phyloP scores from a whole-genome alignment of 805 yeast genomes.

The Blastobotrys parvus region DNA sequence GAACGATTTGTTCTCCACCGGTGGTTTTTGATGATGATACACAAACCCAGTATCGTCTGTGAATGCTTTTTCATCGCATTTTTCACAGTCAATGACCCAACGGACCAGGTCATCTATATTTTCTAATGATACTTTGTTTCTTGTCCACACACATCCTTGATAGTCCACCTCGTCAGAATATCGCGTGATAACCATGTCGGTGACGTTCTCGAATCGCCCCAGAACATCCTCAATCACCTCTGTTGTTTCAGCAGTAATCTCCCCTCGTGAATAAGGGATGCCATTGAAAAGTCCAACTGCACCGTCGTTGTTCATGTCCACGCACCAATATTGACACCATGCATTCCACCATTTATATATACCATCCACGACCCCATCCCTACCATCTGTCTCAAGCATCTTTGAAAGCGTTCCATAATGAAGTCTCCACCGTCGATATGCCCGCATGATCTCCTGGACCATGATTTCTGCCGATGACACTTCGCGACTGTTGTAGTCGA shows the following conservation, averaged over 20 bases:
- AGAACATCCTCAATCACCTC: slow-evolving; percentile 13
- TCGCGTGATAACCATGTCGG: slow-evolving; percentile 17
- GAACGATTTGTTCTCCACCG: no score
- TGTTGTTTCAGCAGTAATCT: slow-evolving; percentile 12
- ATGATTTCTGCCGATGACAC: slow-evolving; percentile 31
- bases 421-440: slow-evolving; percentile 29
- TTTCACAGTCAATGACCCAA: slow-evolving; percentile 19
- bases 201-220: slow-evolving; percentile 5
- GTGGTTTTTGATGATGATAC: slow-evolving; percentile 11
- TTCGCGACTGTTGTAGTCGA: slow-evolving; percentile 21
- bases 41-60: slow-evolving; percentile 17
- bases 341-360: slow-evolving; percentile 19
- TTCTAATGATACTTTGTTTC: slow-evolving; percentile 5
- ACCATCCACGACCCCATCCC: slow-evolving; percentile 4
- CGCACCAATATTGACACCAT: slow-evolving; percentile 17
- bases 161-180: slow-evolving; percentile 8
- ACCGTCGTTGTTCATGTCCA: slow-evolving; percentile 13
- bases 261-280: slow-evolving; percentile 12
- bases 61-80: slow-evolving; percentile 14
- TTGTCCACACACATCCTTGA: slow-evolving; percentile 16
- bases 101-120: slow-evolving; percentile 14
- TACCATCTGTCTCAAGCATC: slow-evolving; percentile 1
- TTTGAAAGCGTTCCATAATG: slow-evolving; percentile 27
- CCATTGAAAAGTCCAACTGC: slow-evolving; percentile 9
- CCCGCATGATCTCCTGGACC: slow-evolving; percentile 23